Evolutionary conservation across 371 early-diverging fungal genomes (phyloP).

Genomic region (Apophysomyces variabilis): DNA sequence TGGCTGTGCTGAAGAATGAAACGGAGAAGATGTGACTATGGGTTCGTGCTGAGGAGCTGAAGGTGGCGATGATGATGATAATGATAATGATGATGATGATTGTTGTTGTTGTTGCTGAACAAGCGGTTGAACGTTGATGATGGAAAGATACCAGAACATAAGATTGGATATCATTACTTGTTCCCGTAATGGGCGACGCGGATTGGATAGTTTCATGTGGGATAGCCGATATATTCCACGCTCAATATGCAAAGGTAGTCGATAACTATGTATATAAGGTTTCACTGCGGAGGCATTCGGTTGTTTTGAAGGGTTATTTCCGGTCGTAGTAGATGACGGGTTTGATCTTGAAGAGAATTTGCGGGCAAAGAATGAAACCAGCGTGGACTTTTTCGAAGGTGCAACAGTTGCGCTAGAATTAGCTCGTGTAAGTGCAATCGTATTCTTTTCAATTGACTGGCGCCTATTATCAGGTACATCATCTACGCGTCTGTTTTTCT

Average conservation of each 20-base stretch:
- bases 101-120: slow-evolving; percentile 32
- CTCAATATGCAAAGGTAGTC: slow-evolving; percentile 77
- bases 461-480: slow-evolving; percentile 14
- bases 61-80: slow-evolving; percentile 78
- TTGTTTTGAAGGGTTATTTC: background rate
- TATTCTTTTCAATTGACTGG: slow-evolving; percentile 4
- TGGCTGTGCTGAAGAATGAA: slow-evolving; percentile 9
- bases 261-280: slow-evolving; percentile 36
- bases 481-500: slow-evolving; percentile 19
- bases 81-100: slow-evolving; percentile 87
- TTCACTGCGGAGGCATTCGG: slow-evolving; percentile 15
- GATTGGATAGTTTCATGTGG: slow-evolving; percentile 70
- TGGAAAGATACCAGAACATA: slow-evolving; percentile 86
- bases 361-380: slow-evolving; percentile 34
- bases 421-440: slow-evolving; percentile 11
- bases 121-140: slow-evolving; percentile 60
- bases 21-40: slow-evolving; percentile 12
- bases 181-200: slow-evolving; percentile 76
- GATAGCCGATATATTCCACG: slow-evolving; percentile 26
- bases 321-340: background rate
- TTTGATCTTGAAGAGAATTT: slow-evolving; percentile 10
- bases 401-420: background rate
- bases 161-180: slow-evolving; percentile 87
- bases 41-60: slow-evolving; percentile 50
- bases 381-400: slow-evolving; percentile 17